Conservation (phyloP, 495 filamentous ascomycete species). For the Xanthoparmelia taractica region DNA sequence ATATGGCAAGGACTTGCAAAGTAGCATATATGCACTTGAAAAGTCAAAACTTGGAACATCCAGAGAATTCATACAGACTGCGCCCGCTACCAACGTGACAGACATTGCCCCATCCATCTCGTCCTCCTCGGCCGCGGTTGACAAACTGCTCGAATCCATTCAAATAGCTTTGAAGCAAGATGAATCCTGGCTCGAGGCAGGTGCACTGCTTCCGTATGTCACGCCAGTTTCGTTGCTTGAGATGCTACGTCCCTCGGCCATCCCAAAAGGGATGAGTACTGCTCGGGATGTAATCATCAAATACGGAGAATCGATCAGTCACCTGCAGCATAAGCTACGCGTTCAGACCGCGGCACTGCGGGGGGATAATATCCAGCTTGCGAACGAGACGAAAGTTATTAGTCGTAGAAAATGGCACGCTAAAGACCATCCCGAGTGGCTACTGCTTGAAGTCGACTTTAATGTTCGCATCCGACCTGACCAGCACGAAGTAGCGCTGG, state of each 20-base stretch:
- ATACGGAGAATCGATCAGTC: slow-evolving; percentile 4
- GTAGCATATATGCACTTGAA: slow-evolving; percentile 27
- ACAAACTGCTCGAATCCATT: slow-evolving; percentile 22
- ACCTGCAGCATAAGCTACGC: slow-evolving; percentile 12
- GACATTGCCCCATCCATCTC: slow-evolving; percentile 20
- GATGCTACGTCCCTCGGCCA: slow-evolving; percentile 33
- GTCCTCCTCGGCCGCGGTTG: slow-evolving; percentile 17
- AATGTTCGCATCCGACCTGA: slow-evolving; percentile 54
- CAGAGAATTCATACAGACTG: not conserved
- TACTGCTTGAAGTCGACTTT: slow-evolving; percentile 59
- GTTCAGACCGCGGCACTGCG: slow-evolving; percentile 20
- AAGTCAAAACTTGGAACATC: not conserved
- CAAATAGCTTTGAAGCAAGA: slow-evolving; percentile 25
- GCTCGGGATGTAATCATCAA: not conserved
- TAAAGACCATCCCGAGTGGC: slow-evolving; percentile 43
- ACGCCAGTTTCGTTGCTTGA: slow-evolving; percentile 45
- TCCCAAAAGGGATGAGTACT: not conserved
- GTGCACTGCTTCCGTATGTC: slow-evolving; percentile 46
- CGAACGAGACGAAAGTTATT: slow-evolving; percentile 43
- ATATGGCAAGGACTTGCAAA: slow-evolving; percentile 38
- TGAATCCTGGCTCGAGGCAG: slow-evolving; percentile 43
- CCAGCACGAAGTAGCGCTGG: slow-evolving; percentile 48
- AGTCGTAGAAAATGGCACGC: slow-evolving; percentile 49
- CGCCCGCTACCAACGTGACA: not conserved
- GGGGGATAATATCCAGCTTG: slow-evolving; percentile 36